Percentiles rank a stretch among this genome's conserved stretches.
Evolutionary conservation across 805 yeast species (phyloP).

Genomic region (Zygotorulaspora chibaensis): DNA sequence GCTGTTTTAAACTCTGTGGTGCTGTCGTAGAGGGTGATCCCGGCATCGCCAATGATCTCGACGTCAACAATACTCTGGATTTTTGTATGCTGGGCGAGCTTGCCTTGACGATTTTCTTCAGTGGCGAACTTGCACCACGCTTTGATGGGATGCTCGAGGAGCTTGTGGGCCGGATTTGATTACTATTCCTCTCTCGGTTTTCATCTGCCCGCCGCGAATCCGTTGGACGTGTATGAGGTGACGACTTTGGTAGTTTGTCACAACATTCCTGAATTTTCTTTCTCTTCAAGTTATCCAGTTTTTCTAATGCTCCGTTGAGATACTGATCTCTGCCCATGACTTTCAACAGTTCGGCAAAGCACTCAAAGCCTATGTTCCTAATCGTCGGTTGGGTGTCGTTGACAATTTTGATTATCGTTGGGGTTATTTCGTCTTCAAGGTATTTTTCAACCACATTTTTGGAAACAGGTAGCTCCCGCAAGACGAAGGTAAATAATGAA

Average conservation of each 20-base stretch:
- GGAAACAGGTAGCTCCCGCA: conserved; percentile 50
- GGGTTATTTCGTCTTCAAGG: conserved; percentile 14
- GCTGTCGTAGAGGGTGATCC: not conserved
- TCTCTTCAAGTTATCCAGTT: conserved; percentile 72
- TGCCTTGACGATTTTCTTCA: conserved; percentile 38
- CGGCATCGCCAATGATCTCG: conserved; percentile 22
- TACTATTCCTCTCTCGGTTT: not conserved
- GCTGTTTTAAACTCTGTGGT: not conserved
- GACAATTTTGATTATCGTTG: conserved; percentile 54
- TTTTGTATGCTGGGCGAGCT: conserved; percentile 14
- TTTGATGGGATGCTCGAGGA: conserved; percentile 53
- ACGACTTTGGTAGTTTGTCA: conserved; percentile 4
- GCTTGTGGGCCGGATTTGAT: conserved; percentile 1
- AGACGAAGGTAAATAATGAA: conserved; percentile 57
- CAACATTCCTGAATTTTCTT: conserved; percentile 55
- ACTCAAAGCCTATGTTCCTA: conserved; percentile 70
- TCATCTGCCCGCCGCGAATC: not conserved
- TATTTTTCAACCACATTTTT: conserved; percentile 17
- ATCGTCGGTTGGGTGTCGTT: conserved; percentile 82
- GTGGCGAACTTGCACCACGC: conserved; percentile 67
- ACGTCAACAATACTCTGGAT: conserved; percentile 22
- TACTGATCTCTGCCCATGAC: conserved; percentile 69
- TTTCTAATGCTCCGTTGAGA: conserved; percentile 53
- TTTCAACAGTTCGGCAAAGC: conserved; percentile 78
- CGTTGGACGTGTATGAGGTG: not conserved